Percentiles rank a stretch among this genome's conserved stretches.
phyloP scores from a whole-genome alignment of 2,329 filamentous ascomycete species.

The Alternaria sp. region DNA sequence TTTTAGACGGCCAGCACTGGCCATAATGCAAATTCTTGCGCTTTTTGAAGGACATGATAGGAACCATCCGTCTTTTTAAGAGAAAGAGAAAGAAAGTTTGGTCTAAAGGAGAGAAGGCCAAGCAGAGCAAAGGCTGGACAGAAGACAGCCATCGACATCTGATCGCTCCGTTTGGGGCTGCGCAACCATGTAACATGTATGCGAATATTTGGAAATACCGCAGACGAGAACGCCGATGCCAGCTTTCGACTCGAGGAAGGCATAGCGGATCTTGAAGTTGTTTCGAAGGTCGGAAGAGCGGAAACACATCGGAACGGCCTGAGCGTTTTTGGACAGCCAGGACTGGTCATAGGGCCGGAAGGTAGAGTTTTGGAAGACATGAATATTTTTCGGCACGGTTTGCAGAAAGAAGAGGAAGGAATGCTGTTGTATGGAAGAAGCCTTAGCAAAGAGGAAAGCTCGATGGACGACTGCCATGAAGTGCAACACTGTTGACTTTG shows the following conservation, averaged over 20 bases:
- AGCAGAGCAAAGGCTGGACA: background rate
- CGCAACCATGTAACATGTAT: background rate
- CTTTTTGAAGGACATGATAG: no score
- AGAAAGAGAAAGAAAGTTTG: background rate
- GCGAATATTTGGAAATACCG: background rate
- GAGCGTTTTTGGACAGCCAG: background rate
- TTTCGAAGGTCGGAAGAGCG: background rate
- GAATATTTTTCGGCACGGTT: no score
- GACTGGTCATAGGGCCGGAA: no score
- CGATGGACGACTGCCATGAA: no score
- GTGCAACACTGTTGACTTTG: no score
- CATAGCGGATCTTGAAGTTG: background rate
- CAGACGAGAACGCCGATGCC: background rate
- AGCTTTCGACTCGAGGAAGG: background rate
- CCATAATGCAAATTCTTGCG: no score
- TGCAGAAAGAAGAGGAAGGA: background rate
- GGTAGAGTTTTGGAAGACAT: background rate
- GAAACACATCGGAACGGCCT: background rate
- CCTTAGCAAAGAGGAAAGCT: background rate
- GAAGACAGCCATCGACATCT: rapidly evolving
- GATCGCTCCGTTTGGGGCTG: background rate
- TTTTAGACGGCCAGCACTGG: background rate
- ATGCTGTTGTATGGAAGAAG: background rate
- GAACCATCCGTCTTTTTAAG: no score
- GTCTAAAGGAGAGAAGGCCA: background rate